Evolutionary conservation across 176 grass and related monocot genomes (phyloP).

Genomic region (Carex littledalei): DNA sequence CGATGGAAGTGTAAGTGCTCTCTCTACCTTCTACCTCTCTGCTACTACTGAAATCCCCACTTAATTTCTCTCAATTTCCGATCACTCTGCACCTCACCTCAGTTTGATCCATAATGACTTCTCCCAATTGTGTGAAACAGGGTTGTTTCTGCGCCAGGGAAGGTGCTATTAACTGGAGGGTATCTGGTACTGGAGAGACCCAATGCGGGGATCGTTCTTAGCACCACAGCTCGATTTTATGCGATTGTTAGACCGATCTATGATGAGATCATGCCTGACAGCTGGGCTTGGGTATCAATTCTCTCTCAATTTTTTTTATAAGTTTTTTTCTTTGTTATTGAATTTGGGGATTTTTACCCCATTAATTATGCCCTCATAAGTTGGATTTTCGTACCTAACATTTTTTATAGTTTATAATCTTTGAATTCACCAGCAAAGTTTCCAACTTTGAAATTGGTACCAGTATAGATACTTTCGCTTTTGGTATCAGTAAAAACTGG

Average conservation of each 20-base stretch:
- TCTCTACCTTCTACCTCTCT: background rate
- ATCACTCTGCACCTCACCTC: background rate
- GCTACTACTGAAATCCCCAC: background rate
- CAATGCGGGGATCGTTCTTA: slow-evolving; percentile 78
- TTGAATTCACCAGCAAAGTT: background rate
- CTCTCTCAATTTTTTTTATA: background rate
- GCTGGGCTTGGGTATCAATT: slow-evolving; percentile 68
- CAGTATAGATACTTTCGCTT: background rate
- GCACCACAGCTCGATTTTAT: slow-evolving; percentile 83
- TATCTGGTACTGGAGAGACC: slow-evolving; percentile 88
- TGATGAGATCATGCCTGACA: slow-evolving; percentile 47
- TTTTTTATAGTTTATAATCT: background rate
- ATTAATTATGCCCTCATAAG: background rate
- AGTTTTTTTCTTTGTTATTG: background rate
- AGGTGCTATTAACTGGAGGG: slow-evolving; percentile 76
- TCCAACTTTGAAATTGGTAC: background rate
- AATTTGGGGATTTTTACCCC: background rate
- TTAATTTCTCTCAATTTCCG: background rate
- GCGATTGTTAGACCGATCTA: slow-evolving; percentile 58
- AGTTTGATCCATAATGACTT: background rate
- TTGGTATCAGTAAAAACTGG: background rate
- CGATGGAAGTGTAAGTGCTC: slow-evolving; percentile 39
- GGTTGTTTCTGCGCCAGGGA: slow-evolving; percentile 84
- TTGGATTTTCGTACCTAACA: background rate
- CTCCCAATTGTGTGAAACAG: slow-evolving; percentile 22